Evolutionary conservation across 495 filamentous ascomycete genomes (phyloP), one percentile per base, ranked within the genome.

Genomic region (Gamarada debralockiae): DNA sequence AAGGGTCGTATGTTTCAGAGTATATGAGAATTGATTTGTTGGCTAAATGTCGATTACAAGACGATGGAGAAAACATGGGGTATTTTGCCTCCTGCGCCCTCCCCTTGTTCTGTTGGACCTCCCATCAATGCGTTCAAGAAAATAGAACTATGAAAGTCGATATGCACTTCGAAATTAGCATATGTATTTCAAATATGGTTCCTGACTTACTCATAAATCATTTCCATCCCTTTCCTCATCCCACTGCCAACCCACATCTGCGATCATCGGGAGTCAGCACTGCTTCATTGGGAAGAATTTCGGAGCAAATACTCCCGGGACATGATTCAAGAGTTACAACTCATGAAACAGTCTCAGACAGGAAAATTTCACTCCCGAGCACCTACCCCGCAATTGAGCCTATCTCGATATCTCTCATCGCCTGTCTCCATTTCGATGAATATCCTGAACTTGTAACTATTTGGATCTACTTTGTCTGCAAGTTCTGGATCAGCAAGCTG

Each of bases 241-340:
- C 77, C 79, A 58, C 76, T 80, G 24, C 74, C 76, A 48, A 81
- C 70, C 79, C 79, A 82, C 79, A 82, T 81, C n/a, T n/a, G n/a
- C n/a, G n/a, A n/a, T n/a, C n/a, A n/a, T n/a, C n/a, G n/a, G n/a
- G n/a, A n/a, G n/a, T n/a, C n/a, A n/a, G n/a, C n/a, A n/a, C n/a
- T n/a, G n/a, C n/a, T n/a, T n/a, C n/a, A n/a, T n/a, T n/a, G n/a
- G n/a, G n/a, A n/a, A n/a, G n/a, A n/a, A n/a, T n/a, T n/a, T n/a
- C n/a, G n/a, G n/a, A n/a, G n/a, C n/a, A n/a, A n/a, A n/a, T n/a
- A n/a, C n/a, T n/a, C n/a, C n/a, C n/a, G n/a, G n/a, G n/a, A n/a
- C n/a, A n/a, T n/a, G n/a, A n/a, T n/a, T n/a, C n/a, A n/a, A n/a
- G n/a, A n/a, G n/a, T n/a, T n/a, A n/a, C n/a, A n/a, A n/a, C n/a